These are phyloP conservation scores for Paramecium primaurelia DNA, from an alignment of 73 alveolate genomes.

Conservation along the genomic window DNA sequence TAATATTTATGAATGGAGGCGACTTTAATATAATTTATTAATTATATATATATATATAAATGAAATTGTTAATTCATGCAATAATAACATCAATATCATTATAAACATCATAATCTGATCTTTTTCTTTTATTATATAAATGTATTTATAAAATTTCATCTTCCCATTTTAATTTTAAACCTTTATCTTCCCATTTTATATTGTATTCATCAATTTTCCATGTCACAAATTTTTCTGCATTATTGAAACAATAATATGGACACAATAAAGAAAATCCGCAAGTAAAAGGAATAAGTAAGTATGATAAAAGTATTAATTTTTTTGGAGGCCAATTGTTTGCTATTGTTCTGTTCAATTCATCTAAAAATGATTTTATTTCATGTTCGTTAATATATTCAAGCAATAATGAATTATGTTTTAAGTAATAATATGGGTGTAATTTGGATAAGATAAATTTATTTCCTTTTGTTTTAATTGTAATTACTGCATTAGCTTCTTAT, in stretches of 20 bases:
- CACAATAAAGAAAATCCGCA: background rate
- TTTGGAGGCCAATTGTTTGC: background rate
- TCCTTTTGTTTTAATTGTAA: background rate
- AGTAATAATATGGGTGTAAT: background rate
- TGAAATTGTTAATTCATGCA: background rate
- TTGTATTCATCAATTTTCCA: slow-evolving; percentile 44
- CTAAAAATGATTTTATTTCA: background rate
- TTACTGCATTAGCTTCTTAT: background rate
- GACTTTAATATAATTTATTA: background rate
- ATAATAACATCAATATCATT: background rate
- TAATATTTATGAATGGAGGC: background rate
- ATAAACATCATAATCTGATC: background rate
- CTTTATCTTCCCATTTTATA: slow-evolving; percentile 6
- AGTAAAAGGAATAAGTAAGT: background rate
- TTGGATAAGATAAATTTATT: background rate
- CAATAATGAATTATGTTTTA: background rate
- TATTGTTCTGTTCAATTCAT: background rate
- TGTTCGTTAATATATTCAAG: background rate
- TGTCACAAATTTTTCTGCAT: background rate
- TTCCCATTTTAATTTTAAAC: background rate
- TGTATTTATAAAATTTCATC: background rate
- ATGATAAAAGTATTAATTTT: background rate
- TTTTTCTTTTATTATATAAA: background rate
- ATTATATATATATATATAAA: background rate
- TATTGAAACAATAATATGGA: background rate